phyloP scores from a whole-genome alignment of 495 filamentous ascomycete genomes.

The Podospora pseudocomata region DNA sequence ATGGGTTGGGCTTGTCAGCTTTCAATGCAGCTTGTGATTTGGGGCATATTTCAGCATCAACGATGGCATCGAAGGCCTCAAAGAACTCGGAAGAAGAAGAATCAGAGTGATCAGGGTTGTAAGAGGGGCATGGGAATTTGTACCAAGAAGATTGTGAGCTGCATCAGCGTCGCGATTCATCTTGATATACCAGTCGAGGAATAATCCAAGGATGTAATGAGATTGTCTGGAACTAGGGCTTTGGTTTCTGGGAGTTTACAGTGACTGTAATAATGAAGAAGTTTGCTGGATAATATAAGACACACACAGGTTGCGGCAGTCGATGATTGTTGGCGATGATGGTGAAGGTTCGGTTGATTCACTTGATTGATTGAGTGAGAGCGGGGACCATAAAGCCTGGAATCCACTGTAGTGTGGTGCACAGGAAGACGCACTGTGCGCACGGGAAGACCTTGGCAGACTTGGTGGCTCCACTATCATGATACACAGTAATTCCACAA shows the following conservation, averaged over 20 bases:
- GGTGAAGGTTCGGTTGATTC: neutral
- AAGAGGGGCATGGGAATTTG: neutral
- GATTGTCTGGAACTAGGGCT: neutral
- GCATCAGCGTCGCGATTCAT: neutral
- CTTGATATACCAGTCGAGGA: neutral
- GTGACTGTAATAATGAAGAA: neutral
- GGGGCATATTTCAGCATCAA: neutral
- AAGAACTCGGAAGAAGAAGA: neutral
- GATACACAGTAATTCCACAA: too few relatives aligned
- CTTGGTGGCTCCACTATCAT: too few relatives aligned
- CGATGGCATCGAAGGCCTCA: too few relatives aligned
- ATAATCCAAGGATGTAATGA: neutral
- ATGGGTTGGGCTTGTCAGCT: neutral
- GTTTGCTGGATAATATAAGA: neutral
- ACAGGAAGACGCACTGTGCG: neutral
- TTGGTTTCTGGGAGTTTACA: neutral
- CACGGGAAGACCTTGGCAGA: neutral
- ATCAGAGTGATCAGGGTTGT: neutral
- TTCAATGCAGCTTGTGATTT: neutral
- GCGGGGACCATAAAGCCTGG: neutral
- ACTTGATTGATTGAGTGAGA: neutral
- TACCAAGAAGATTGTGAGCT: neutral
- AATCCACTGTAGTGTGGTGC: neutral
- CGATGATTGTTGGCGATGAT: neutral
- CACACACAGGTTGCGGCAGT: too few relatives aligned